phyloP scores from a whole-genome alignment of 768 basidiomycete genomes.

The Ramaria sp. region DNA sequence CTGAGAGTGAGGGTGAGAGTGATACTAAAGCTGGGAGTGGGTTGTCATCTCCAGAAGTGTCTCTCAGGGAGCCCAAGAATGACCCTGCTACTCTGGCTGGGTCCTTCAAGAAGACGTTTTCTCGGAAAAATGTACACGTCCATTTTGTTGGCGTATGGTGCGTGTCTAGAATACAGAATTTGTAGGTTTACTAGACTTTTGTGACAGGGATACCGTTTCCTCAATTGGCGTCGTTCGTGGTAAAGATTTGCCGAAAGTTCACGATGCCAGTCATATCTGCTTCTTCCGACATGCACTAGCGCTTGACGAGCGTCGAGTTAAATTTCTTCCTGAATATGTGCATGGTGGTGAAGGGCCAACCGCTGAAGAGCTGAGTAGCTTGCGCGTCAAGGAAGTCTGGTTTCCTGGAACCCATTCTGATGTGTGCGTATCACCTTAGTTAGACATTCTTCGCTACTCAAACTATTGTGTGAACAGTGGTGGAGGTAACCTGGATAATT shows the following conservation, averaged over 20 bases:
- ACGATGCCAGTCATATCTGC: constrained; percentile 24
- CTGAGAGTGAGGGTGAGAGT: too few species aligned
- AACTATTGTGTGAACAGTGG: constrained; percentile 14
- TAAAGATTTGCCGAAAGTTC: constrained; percentile 23
- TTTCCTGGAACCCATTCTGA: too few species aligned
- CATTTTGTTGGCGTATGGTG: constrained; percentile 38
- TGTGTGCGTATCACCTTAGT: too few species aligned
- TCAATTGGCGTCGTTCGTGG: constrained; percentile 28
- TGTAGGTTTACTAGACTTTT: background rate
- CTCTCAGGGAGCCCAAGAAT: too few species aligned
- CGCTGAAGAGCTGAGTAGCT: background rate
- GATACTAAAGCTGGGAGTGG: too few species aligned
- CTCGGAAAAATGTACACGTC: constrained; percentile 22
- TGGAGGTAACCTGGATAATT: background rate
- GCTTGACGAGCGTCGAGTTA: constrained; percentile 36
- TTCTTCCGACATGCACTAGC: constrained; percentile 37
- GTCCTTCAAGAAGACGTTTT: constrained; percentile 27
- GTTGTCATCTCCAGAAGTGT: too few species aligned
- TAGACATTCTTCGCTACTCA: background rate
- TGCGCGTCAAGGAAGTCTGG: background rate
- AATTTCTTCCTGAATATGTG: constrained; percentile 34
- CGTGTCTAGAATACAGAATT: background rate
- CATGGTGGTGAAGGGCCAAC: constrained; percentile 18
- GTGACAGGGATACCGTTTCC: constrained; percentile 35
- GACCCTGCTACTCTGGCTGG: too few species aligned